A percentile compares a stretch with the other conserved stretches of the same genome.
Evolutionary conservation across 768 basidiomycete species (phyloP).

Genomic region (Xerocomellus chrysenteron): DNA sequence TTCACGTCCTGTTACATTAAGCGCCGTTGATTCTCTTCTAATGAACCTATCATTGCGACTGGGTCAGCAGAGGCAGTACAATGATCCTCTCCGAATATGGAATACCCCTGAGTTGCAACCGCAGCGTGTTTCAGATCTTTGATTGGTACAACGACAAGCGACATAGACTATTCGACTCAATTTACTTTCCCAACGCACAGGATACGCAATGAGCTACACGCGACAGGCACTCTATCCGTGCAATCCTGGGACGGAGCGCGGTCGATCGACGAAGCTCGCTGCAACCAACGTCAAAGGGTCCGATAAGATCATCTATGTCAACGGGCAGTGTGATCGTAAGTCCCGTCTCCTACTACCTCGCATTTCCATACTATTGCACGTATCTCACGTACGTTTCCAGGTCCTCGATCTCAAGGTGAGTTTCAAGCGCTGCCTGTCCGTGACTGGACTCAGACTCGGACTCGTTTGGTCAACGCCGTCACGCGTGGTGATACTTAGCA

Average conservation of each 20-base stretch:
- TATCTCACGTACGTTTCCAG: slow-evolving; percentile 38
- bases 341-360: slow-evolving; percentile 11
- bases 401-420: slow-evolving; percentile 81
- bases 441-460: not conserved
- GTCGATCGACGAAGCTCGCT: slow-evolving; percentile 70
- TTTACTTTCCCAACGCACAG: not conserved
- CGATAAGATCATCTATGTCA: slow-evolving; percentile 82
- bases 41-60: not conserved
- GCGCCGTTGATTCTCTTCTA: not conserved
- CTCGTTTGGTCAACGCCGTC: not conserved
- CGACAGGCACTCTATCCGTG: slow-evolving; percentile 57
- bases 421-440: not conserved
- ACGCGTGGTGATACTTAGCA: slow-evolving; percentile 46
- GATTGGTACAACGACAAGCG: slow-evolving; percentile 1
- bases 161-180: not conserved
- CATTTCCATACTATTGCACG: not conserved
- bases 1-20: slow-evolving; percentile 1
- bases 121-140: slow-evolving; percentile 8
- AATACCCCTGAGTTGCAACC: slow-evolving; percentile 19
- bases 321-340: slow-evolving; percentile 85
- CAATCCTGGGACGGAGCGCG: slow-evolving; percentile 67
- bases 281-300: slow-evolving; percentile 47
- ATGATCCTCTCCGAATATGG: slow-evolving; percentile 5
- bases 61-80: not conserved
- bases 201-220: slow-evolving; percentile 47